Base-by-base conservation (phyloP, 495 filamentous ascomycete species). In the Penicillium pancosmium region DNA sequence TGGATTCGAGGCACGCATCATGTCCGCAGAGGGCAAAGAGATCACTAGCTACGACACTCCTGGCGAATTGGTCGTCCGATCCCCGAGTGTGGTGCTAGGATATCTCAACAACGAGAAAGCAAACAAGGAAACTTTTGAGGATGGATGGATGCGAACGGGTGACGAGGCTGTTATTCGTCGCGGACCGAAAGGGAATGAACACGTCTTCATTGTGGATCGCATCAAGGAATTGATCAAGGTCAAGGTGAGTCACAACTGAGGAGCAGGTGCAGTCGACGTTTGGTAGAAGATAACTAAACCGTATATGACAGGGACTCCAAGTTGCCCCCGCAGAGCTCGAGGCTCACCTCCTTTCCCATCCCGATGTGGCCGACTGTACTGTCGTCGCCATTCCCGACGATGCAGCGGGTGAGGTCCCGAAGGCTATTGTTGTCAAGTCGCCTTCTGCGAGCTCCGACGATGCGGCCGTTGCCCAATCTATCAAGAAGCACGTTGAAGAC, bases 221-320 rank as follows among this genome's bases (percentile, higher is more conserved):
- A 87, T 97, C 66, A 97, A 97, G 79, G 92, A 97, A 73, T 76
- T 97, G 53, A 95, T 97, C 76, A 97, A 97, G 73, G 88, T 92
- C 64, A 96, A 95, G 84, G 90, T 91, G 72, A 41, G 81, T 64
- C 1, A 16, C 27, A 2, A 10, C 12, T n/a, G 9, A 19, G 21
- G 16, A 16, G 23, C 23, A 23, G 6, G 0, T 6, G 25, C 13
- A 38, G 15, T 48, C 23, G 4, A 48, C n/a, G 21, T 27, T 5
- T 31, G 11, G 21, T 0, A 38, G n/a, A 5, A 16, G 48, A 36
- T 2, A 38, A 52, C 13, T 46, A 35, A 40, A 23, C 52, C 23
- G 52, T 44, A 11, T 40, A 50, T 48, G 11, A 7, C 52, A 93
- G 90, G 92, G 89, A 52, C 78, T 89, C 38, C 92, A 97, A 89